Conservation (phyloP, 1,139 yeast species). For the Blastobotrys arbuscula region DNA sequence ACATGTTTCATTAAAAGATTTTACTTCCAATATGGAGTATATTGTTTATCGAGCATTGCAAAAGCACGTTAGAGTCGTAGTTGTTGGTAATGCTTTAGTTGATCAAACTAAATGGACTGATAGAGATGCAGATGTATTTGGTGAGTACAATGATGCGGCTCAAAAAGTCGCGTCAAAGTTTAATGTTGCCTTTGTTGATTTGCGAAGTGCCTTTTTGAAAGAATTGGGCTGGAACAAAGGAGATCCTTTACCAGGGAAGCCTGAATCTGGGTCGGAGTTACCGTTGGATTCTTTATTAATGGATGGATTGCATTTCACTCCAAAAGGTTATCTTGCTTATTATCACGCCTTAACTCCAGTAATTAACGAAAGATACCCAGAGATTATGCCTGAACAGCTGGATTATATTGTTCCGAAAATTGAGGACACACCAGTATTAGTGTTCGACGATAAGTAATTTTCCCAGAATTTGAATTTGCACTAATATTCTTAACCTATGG, state of each 20-base stretch:
- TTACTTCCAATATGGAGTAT: slow-evolving; percentile 39
- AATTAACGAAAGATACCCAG: not conserved
- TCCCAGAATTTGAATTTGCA: too few relatives aligned
- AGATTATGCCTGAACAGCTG: not conserved
- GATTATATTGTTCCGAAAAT: not conserved
- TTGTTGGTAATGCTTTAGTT: slow-evolving; percentile 41
- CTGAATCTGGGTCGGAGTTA: slow-evolving; percentile 5
- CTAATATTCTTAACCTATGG: too few relatives aligned
- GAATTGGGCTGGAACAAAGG: slow-evolving; percentile 29
- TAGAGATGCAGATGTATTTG: slow-evolving; percentile 35
- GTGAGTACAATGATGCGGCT: slow-evolving; percentile 47
- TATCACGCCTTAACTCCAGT: slow-evolving; percentile 35
- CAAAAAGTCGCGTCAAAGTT: slow-evolving; percentile 41
- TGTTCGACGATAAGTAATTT: too few relatives aligned
- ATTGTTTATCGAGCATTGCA: slow-evolving; percentile 33
- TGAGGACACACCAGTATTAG: too few relatives aligned
- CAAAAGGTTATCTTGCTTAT: slow-evolving; percentile 51
- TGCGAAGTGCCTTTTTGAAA: slow-evolving; percentile 43
- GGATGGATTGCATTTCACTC: slow-evolving; percentile 69
- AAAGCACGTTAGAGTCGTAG: slow-evolving; percentile 43
- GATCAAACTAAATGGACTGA: not conserved
- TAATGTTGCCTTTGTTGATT: slow-evolving; percentile 48
- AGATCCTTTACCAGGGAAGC: slow-evolving; percentile 21
- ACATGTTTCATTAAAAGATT: slow-evolving; percentile 46
- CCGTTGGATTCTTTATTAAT: slow-evolving; percentile 29